These are phyloP conservation scores for Takashimella tepidaria DNA, from an alignment of 1,284 basidiomycete genomes.

Conservation along the genomic window DNA sequence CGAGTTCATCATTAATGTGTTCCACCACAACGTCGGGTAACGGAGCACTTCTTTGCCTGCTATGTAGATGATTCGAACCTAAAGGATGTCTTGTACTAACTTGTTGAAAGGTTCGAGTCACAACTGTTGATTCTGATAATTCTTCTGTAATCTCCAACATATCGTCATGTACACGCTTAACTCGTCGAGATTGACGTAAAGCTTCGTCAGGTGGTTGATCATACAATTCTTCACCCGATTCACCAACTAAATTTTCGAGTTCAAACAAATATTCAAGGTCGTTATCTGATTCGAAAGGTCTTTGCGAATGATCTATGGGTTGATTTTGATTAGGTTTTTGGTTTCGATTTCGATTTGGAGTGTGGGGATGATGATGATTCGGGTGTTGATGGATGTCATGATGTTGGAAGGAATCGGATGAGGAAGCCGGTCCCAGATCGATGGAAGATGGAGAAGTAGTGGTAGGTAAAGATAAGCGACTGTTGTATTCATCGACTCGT, in stretches of 20 bases:
- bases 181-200: slow-evolving; percentile 18
- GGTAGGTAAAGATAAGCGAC: not conserved
- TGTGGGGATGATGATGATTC: too few relatives aligned
- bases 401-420: too few relatives aligned
- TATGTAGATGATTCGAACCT: not conserved
- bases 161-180: slow-evolving; percentile 27
- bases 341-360: too few relatives aligned
- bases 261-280: slow-evolving; percentile 31
- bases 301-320: slow-evolving; percentile 1
- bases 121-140: slow-evolving; percentile 39
- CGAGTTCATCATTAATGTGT: slow-evolving; percentile 8
- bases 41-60: slow-evolving; percentile 5
- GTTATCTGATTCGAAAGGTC: not conserved
- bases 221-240: slow-evolving; percentile 26
- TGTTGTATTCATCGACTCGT: not conserved
- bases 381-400: too few relatives aligned
- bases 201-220: slow-evolving; percentile 23
- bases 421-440: not conserved
- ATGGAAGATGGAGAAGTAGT: not conserved
- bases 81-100: slow-evolving; percentile 4
- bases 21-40: slow-evolving; percentile 18
- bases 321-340: too few relatives aligned
- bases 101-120: slow-evolving; percentile 27
- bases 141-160: slow-evolving; percentile 49
- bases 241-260: slow-evolving; percentile 37